Base-by-base conservation (phyloP, 441 rosid species). In the Erysimum pusillum region DNA sequence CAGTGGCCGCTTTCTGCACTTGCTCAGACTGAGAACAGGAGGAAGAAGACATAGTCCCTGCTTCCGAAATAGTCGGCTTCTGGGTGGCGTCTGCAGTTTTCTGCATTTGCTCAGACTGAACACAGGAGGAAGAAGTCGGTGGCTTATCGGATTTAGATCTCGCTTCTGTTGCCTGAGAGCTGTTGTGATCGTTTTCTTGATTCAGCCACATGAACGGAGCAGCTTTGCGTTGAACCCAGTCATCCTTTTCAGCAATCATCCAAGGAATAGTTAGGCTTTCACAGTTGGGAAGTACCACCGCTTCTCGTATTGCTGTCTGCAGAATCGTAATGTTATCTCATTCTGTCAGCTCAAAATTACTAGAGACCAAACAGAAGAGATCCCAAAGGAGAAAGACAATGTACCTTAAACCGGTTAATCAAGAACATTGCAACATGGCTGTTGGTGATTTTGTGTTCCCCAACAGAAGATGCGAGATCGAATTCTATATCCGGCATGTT, bases 161-260 rank as follows among this genome's bases (percentile, higher is more conserved):
- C 7, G 34, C 73, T 71, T 89, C 86, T 25, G 71, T 78, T 15
- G 76, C 69, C 34, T 81, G 90, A 74, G 82, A 68, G 80, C 81
- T 58, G 42, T 49, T 51, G 66, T 76, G 75, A 63, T 87, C 89
- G 61, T 54, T 63, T 84, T 93, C 98, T 80, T 85, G 96, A 84
- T 84, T 84, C 54, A 84, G 81, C 99, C 98, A 87, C 63, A 93
- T 87, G 80, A 85, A 93, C 42, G 98, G 98, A 78, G 97, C 99
- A 28, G 77, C 87, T 52, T 83, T 83, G 69, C 88, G 81, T 53
- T 88, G 91, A 45, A 88, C 87, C 98, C 99, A 96, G 75, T 96
- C 98, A 57, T 96, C 82, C 81, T 96, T 90, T 72, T 96, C 97
- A 9, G 97, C 97, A 67, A 87, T 73, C 99, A 96, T 96, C 88